These are phyloP conservation scores for Salmacisia buchloeana DNA, from an alignment of 1,284 basidiomycete species.

Conservation along the genomic window DNA sequence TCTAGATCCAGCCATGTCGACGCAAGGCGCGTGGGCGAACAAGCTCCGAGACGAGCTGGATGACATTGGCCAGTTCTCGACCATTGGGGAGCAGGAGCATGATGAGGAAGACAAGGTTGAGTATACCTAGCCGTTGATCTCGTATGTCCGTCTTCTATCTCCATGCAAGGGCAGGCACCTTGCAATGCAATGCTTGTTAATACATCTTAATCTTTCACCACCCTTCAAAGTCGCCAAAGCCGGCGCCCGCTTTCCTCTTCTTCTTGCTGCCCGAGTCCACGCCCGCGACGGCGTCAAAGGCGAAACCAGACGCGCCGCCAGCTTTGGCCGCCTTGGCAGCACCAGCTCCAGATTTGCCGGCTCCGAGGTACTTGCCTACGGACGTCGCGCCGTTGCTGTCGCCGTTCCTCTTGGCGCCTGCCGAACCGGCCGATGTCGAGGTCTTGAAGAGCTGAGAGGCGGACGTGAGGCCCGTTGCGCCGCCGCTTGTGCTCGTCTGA, in stretches of 20 bases:
- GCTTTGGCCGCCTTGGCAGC: not conserved
- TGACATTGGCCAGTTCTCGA: no score
- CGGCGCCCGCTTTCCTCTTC: constrained; percentile 6
- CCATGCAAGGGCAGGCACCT: no score
- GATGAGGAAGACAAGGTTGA: no score
- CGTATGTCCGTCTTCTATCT: no score
- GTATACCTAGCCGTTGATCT: no score
- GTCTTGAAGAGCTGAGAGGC: constrained; percentile 6
- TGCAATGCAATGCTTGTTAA: no score
- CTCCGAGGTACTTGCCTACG: constrained; percentile 15
- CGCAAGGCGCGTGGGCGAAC: no score
- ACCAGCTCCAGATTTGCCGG: not conserved
- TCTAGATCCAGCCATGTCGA: no score
- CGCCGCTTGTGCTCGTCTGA: not conserved
- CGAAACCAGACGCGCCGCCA: not conserved
- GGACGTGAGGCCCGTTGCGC: not conserved
- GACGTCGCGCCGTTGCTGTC: not conserved
- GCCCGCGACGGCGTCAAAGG: not conserved
- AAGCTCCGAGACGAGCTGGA: no score
- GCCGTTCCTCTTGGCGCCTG: constrained; percentile 8
- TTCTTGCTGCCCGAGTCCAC: not conserved
- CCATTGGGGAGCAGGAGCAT: no score
- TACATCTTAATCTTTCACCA: constrained; percentile 34
- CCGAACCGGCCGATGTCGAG: not conserved
- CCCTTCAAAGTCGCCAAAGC: constrained; percentile 39